Base-by-base conservation (phyloP, 2,329 filamentous ascomycete species). In the Periconia digitata region DNA sequence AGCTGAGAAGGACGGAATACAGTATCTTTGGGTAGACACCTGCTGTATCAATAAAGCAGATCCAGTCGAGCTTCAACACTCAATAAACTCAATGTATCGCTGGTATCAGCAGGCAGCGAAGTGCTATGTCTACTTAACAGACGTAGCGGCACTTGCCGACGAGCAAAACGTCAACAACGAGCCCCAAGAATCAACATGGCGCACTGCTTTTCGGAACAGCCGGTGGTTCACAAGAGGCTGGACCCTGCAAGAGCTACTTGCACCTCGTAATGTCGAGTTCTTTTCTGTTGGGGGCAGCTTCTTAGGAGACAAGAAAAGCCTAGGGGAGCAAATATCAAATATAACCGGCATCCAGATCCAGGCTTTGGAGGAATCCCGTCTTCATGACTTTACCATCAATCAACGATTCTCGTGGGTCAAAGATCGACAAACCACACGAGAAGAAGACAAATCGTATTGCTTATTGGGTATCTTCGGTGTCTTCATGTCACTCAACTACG, bases 361-460 rank as follows among this genome's bases (percentile, higher is more conserved):
- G 35, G 32, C 22, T 1, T 23, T 49, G 13, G 40, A 41, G 42
- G 45, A 42, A 37, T 2, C 18, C 8, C 40, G 44, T 8, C 20
- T 48, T 8, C 44, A 21, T 23, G n/a, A 40, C 18, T 47, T 47
- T 36, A 55, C 42, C 32, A 44, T 53, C 32, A 35, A 44, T 3
- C 44, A 54, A 29, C 48, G 50, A 34, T 42, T 53, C 3, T 44
- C 43, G 8, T 53, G 50, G 50, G 32, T 35, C 37, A 21, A 42
- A 35, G 12, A 23, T 5, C 54, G 58, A 35, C n/a, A 49, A n/a
- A 57, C 57, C 1, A 55, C 34, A 36, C 40, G 6, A 4, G 43
- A 55, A 44, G 55, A 59, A 38, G 55, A 59, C 34, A 29, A 16
- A 34, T 54, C 47, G 0, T 59, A 58, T 40, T 53, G 40, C 3